phyloP scores from a whole-genome alignment of 106 monocot genomes.

The Dendrobium nobile region DNA sequence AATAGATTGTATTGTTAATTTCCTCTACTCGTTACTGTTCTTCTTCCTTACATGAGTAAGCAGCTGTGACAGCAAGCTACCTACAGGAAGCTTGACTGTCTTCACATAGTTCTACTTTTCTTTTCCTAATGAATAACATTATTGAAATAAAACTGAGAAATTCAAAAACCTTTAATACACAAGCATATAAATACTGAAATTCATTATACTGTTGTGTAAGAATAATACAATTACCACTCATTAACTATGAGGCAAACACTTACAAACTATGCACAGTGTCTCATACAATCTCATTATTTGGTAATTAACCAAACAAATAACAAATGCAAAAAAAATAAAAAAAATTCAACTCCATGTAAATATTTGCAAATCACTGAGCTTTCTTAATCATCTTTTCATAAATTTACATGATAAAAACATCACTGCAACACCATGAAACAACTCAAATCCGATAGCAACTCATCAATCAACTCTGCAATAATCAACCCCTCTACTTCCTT shows the following conservation, averaged over 20 bases:
- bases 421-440: neutral
- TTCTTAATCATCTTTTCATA: neutral
- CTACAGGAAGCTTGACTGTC: no score
- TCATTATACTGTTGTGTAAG: neutral
- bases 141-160: no score
- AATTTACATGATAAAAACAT: neutral
- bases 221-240: neutral
- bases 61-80: no score
- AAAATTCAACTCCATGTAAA: neutral
- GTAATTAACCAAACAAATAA: neutral
- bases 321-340: neutral
- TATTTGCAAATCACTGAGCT: neutral
- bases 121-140: no score
- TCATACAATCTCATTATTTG: neutral
- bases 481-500: constrained; percentile 41
- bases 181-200: neutral
- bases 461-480: constrained; percentile 48
- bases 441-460: constrained; percentile 14
- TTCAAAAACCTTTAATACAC: neutral
- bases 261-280: neutral
- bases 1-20: no score
- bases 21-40: no score
- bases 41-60: no score
- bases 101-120: no score
- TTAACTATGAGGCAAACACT: neutral